Base-by-base conservation (phyloP, 371 early-diverging fungal genomes). In the Syncephalastrum monosporum region DNA sequence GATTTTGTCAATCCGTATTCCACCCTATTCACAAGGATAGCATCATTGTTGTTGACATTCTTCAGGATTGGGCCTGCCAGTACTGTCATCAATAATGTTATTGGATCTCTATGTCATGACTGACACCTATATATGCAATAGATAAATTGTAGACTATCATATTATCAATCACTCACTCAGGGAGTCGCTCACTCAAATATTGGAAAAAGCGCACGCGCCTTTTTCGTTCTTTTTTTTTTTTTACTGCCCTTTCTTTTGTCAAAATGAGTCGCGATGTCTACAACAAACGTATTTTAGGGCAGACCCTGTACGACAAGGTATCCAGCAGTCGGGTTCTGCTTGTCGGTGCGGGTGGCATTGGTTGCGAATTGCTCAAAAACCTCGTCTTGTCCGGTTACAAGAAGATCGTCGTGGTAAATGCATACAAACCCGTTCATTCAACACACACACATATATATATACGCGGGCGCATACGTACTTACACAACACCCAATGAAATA, bases 271-370 rank as follows among this genome's bases (percentile, higher is more conserved):
- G 77, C 54, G 72, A 72, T 25, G 56, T 62, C 3, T 63, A 82
- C 42, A 64, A 64, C 23, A 52, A 67, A 19, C 63, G 52, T n/a
- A 59, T 75, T 21, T 57, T 82, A 45, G 82, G 79, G 4, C 24
- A 67, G 25, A 46, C 62, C 3, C 55, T 77, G 14, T 77, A 57
- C 47, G 59, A 71, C 6, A 79, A 68, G 56, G 71, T 81, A 2
- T 41, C 54, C 1, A 44, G 54, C 2, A 69, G 78, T 27, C 75
- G 71, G 29, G 75, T 93, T 16, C 69, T 95, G 27, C 76, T 94
- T 60, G 89, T 94, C 7, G 95, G 95, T 33, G 92, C 94, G 10
- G 99, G 99, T 57, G 99, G 99, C 7, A 95, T 99, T 55, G 99
- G 99, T 29, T 99, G 99, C 70, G 99, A 99, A 73, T 71, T 99